Evolutionary conservation across 768 basidiomycete species (phyloP).

Genomic region (Zangia roseola): DNA sequence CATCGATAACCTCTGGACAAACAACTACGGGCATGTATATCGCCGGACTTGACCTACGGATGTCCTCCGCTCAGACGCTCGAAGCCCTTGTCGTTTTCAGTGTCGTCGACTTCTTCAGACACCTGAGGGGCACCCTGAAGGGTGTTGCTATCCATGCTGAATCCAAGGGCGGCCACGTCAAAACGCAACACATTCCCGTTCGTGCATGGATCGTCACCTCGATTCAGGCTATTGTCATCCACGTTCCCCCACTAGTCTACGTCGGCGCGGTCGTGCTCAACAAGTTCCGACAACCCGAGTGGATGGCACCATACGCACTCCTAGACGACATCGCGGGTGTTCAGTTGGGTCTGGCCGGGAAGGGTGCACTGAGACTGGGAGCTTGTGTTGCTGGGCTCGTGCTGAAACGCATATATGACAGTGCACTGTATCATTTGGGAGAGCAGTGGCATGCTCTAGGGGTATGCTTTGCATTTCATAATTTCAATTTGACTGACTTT

Average conservation of each 20-base stretch:
- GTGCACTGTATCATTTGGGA: conserved; percentile 10
- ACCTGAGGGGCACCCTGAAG: neutral
- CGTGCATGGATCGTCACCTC: conserved; percentile 19
- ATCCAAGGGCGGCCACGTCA: conserved; percentile 15
- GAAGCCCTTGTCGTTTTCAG: conserved; percentile 6
- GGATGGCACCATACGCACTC: conserved; percentile 21
- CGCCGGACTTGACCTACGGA: neutral
- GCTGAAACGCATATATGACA: neutral
- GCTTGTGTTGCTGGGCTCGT: conserved; percentile 15
- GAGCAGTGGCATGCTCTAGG: conserved; percentile 24
- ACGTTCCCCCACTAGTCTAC: conserved; percentile 20
- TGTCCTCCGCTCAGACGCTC: conserved; percentile 5
- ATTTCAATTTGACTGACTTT: neutral
- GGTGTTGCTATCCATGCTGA: neutral
- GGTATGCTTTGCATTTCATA: conserved; percentile 5
- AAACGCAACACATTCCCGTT: conserved; percentile 6
- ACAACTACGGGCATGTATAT: conserved; percentile 3
- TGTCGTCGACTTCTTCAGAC: conserved; percentile 3
- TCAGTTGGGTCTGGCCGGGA: conserved; percentile 3
- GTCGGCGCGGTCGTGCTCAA: conserved; percentile 19
- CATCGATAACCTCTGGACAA: neutral
- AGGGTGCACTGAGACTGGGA: conserved; percentile 10
- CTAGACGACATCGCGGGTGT: conserved; percentile 3
- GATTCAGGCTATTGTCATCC: conserved; percentile 10
- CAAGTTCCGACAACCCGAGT: conserved; percentile 25